Evolutionary conservation across 768 basidiomycete species (phyloP), one percentile per base, ranked within the genome.

Genomic region (Leccinum subgranulosum): DNA sequence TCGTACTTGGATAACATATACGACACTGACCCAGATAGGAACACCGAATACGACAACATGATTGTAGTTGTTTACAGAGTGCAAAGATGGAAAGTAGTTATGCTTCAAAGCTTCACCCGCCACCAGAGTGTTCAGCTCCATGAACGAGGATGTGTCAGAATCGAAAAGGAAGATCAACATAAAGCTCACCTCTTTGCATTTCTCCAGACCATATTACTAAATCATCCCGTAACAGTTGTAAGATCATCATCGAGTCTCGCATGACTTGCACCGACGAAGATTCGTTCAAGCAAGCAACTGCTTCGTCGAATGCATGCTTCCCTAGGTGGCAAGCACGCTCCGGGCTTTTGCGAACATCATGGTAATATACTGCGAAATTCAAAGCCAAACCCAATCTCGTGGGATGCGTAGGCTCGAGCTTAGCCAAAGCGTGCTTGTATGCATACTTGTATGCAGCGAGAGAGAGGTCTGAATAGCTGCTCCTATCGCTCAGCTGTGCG

Each of bases 321-420:
- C 91, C 92, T 57, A 94, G 79, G 70, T 90, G 88, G 71, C 91
- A 93, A 31, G 92, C 92, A 60, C 89, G 80, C 67, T 92, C 89
- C 25, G 93, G 90, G 69, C 87, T 89, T 72, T 87, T 85, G 62
- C 85, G 81, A 66, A 94, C 90, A 71, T 94, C 81, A 71, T 92
- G 92, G 73, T 90, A 94, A 78, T 90, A 95, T 51, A 95, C 93
- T n/a, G 91, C 87, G 75, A 95, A 94, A 77, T 94, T 95, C 66
- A 95, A 80, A 33, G 92, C 92, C 51, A 95, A 77, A 34, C 92
- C 93, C 57, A 95, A 77, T 65, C 92, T 84, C 60, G 93, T 94
- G 55, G 93, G 92, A 75, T 94, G 90, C 49, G 88, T 84, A 6
- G 87, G 79, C 25, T 84, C 85, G 53, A 95, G 82, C 65, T 88